Conservation (phyloP, 1,284 basidiomycete species). For the Cryptococcus deneoformans region DNA sequence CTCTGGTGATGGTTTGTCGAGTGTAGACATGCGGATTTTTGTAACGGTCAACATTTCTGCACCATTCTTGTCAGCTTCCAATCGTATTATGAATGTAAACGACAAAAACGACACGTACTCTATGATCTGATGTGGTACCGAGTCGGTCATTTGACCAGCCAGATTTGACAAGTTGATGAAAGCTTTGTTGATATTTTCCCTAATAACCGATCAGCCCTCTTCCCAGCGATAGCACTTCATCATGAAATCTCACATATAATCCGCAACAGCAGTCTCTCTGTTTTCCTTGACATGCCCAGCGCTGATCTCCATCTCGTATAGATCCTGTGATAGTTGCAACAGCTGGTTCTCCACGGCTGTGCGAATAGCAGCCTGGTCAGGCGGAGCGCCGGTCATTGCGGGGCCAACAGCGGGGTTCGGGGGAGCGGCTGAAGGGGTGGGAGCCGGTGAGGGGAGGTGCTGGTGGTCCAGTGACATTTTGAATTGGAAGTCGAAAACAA, state of each 20-base stretch:
- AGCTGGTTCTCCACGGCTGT: conserved; percentile 33
- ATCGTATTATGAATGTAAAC: no score
- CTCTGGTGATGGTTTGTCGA: conserved; percentile 18
- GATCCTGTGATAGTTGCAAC: conserved; percentile 35
- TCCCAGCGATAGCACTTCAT: not conserved
- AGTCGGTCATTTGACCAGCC: conserved; percentile 30
- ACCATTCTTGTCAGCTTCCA: not conserved
- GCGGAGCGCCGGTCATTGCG: not conserved
- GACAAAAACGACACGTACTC: conserved; percentile 33
- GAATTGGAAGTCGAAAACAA: not conserved
- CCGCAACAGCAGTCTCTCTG: conserved; percentile 35
- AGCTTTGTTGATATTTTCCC: conserved; percentile 31
- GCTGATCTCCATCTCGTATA: conserved; percentile 47
- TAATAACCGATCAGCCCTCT: conserved; percentile 8
- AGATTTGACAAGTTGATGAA: conserved; percentile 28
- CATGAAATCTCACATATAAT: conserved; percentile 31
- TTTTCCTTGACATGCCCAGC: conserved; percentile 40
- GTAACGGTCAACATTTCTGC: conserved; percentile 11
- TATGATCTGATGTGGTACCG: conserved; percentile 36
- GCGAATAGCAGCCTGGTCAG: conserved; percentile 27
- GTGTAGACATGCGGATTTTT: conserved; percentile 20
- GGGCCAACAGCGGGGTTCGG: not conserved
- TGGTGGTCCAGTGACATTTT: conserved; percentile 19
- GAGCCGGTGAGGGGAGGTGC: conserved; percentile 36
- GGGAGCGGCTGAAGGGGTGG: conserved; percentile 20